Evolutionary conservation across 2,329 filamentous ascomycete genomes (phyloP).

Genomic region (Colletotrichum spaethianum): DNA sequence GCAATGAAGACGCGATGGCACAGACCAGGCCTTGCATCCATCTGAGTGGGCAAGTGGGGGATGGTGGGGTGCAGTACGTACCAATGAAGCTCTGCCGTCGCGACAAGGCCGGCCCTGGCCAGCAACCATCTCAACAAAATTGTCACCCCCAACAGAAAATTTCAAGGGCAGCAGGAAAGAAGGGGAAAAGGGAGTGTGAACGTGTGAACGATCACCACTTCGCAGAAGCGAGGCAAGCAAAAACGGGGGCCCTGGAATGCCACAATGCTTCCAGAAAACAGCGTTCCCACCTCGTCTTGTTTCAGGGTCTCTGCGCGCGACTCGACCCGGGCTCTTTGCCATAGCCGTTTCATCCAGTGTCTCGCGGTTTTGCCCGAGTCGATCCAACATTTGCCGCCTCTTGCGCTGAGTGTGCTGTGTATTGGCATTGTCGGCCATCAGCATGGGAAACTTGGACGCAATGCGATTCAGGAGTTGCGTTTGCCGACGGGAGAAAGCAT

Average conservation of each 20-base stretch:
- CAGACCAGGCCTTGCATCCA: slow-evolving; percentile 6
- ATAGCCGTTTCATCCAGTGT: slow-evolving; percentile 33
- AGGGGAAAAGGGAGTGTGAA: background rate
- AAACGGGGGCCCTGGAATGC: slow-evolving; percentile 29
- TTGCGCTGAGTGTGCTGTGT: background rate
- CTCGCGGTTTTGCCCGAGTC: slow-evolving; percentile 38
- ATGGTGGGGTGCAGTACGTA: slow-evolving; percentile 24
- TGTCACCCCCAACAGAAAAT: slow-evolving; percentile 40
- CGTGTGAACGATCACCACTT: slow-evolving; percentile 6
- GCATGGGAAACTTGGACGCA: background rate
- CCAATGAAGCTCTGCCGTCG: slow-evolving; percentile 7
- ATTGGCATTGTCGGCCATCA: background rate
- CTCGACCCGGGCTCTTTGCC: background rate
- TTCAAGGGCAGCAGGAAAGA: slow-evolving; percentile 17
- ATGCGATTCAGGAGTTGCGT: background rate
- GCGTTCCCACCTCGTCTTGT: slow-evolving; percentile 34
- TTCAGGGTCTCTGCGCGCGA: slow-evolving; percentile 28
- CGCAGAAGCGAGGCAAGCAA: slow-evolving; percentile 29
- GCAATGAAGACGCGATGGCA: slow-evolving; percentile 3
- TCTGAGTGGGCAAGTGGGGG: slow-evolving; percentile 22
- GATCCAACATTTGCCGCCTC: background rate
- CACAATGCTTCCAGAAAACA: slow-evolving; percentile 38
- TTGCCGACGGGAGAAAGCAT: background rate
- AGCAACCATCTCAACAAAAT: slow-evolving; percentile 38
- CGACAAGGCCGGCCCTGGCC: slow-evolving; percentile 39